phyloP scores from a whole-genome alignment of 345 rosid genomes.

The Dipteronia sinensis region DNA sequence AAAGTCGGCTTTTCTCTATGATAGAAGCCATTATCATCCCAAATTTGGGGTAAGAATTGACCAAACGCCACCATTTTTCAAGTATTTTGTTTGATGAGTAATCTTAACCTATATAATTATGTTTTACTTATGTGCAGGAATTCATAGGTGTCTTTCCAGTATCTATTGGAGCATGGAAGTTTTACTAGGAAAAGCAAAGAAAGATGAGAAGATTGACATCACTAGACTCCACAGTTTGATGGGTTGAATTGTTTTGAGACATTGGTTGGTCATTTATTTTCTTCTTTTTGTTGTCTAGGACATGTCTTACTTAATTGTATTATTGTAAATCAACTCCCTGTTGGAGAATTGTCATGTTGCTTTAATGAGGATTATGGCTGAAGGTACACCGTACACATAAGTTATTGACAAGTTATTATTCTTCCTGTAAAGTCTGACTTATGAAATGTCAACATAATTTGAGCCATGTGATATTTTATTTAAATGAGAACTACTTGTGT shows the following conservation, averaged over 20 bases:
- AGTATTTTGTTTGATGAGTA: too few relatives aligned
- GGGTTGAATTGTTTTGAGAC: slow-evolving; percentile 40
- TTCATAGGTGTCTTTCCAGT: slow-evolving; percentile 6
- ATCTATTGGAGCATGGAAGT: neutral
- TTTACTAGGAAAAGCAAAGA: slow-evolving; percentile 5
- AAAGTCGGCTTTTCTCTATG: slow-evolving; percentile 17
- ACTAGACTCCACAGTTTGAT: slow-evolving; percentile 40
- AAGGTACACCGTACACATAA: too few relatives aligned
- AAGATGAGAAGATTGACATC: neutral
- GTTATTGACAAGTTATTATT: too few relatives aligned
- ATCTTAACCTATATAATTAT: neutral
- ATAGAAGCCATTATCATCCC: slow-evolving; percentile 10
- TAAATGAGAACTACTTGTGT: too few relatives aligned
- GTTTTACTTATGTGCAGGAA: slow-evolving; percentile 7
- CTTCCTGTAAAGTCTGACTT: too few relatives aligned
- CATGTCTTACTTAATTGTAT: too few relatives aligned
- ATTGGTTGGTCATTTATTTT: slow-evolving; percentile 16
- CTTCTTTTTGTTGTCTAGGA: too few relatives aligned
- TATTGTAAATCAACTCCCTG: too few relatives aligned
- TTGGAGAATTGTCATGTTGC: too few relatives aligned
- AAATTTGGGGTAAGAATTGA: slow-evolving; percentile 15
- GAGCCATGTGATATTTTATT: too few relatives aligned
- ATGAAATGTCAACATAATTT: too few relatives aligned
- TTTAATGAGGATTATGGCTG: too few relatives aligned
- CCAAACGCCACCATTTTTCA: neutral